Conservation (phyloP, 106 monocot species). For the Platanthera guangdongensis region DNA sequence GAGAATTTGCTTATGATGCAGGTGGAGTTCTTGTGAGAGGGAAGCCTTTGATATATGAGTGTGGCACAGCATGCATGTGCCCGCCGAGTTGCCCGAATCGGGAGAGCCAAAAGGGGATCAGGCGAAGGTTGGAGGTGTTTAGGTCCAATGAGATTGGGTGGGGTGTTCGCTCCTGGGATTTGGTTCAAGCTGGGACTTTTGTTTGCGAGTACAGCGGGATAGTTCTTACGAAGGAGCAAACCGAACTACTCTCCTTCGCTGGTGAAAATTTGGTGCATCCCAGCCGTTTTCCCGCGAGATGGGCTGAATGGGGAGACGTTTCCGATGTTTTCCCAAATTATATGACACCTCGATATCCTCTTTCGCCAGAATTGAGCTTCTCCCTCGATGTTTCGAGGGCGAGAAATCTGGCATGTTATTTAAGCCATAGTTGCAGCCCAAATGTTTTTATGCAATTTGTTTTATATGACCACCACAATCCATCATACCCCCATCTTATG, state of each 20-base stretch:
- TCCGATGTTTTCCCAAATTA: constrained; percentile 51
- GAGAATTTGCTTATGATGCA: constrained; percentile 52
- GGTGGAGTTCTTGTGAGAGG: constrained; percentile 34
- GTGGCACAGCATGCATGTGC: constrained; percentile 31
- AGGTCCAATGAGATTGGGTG: constrained; percentile 47
- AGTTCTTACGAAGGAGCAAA: constrained; percentile 44
- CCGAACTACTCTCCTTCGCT: constrained; percentile 27
- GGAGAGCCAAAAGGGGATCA: constrained; percentile 62
- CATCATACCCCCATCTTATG: constrained; percentile 70
- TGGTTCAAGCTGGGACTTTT: constrained; percentile 70
- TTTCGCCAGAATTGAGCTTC: constrained; percentile 30
- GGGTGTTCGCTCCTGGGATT: constrained; percentile 74
- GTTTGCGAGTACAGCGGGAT: constrained; percentile 69
- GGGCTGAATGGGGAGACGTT: constrained; percentile 81
- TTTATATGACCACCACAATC: constrained; percentile 56
- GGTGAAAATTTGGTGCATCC: constrained; percentile 48
- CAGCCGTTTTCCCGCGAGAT: constrained; percentile 42
- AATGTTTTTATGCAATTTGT: constrained; percentile 89
- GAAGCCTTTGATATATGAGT: too few species aligned
- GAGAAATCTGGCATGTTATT: constrained; percentile 77
- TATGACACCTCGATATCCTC: constrained; percentile 19
- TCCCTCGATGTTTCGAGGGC: constrained; percentile 61
- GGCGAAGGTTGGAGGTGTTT: constrained; percentile 30
- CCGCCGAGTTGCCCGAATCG: constrained; percentile 57
- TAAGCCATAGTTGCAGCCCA: constrained; percentile 15